phyloP scores from a whole-genome alignment of 768 basidiomycete species.

The Trametes cubensis region DNA sequence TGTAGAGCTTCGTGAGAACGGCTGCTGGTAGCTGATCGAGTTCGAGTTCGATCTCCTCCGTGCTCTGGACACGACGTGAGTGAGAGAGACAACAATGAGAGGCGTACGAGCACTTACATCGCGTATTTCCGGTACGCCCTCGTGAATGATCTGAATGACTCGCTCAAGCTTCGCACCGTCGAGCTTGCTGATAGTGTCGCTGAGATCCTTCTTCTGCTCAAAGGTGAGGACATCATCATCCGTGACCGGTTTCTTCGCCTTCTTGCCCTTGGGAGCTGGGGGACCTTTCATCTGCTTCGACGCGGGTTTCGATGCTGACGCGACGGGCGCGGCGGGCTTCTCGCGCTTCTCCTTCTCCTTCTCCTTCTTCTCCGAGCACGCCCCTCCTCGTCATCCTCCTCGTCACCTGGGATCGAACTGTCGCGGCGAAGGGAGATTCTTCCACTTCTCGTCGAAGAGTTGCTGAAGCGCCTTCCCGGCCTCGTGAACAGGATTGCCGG shows the following conservation, averaged over 20 bases:
- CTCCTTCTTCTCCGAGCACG: slow-evolving; percentile 69
- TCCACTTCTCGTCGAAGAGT: slow-evolving; percentile 94
- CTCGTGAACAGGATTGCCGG: slow-evolving; percentile 82
- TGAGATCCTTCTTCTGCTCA: slow-evolving; percentile 98
- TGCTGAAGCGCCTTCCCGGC: slow-evolving; percentile 85
- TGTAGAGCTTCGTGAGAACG: slow-evolving; percentile 92
- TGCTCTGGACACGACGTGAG: slow-evolving; percentile 58
- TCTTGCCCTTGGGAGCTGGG: slow-evolving; percentile 56
- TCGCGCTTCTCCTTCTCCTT: slow-evolving; percentile 63
- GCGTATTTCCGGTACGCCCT: slow-evolving; percentile 90
- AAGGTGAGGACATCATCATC: slow-evolving; percentile 88
- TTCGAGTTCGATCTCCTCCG: slow-evolving; percentile 98
- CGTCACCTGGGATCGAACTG: slow-evolving; percentile 47
- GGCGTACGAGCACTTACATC: slow-evolving; percentile 61
- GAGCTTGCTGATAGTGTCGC: slow-evolving; percentile 87
- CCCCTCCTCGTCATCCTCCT: slow-evolving; percentile 67
- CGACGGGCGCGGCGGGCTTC: slow-evolving; percentile 45
- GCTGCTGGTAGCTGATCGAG: slow-evolving; percentile 87
- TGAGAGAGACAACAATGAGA: not conserved
- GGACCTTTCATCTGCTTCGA: slow-evolving; percentile 47
- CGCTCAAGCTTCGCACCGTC: slow-evolving; percentile 83
- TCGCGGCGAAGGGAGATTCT: slow-evolving; percentile 64
- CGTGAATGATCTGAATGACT: slow-evolving; percentile 94
- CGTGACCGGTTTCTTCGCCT: slow-evolving; percentile 61
- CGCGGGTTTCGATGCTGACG: slow-evolving; percentile 64